Conservation (phyloP, 169 alveolate genomes). For the Neospora caninum region DNA sequence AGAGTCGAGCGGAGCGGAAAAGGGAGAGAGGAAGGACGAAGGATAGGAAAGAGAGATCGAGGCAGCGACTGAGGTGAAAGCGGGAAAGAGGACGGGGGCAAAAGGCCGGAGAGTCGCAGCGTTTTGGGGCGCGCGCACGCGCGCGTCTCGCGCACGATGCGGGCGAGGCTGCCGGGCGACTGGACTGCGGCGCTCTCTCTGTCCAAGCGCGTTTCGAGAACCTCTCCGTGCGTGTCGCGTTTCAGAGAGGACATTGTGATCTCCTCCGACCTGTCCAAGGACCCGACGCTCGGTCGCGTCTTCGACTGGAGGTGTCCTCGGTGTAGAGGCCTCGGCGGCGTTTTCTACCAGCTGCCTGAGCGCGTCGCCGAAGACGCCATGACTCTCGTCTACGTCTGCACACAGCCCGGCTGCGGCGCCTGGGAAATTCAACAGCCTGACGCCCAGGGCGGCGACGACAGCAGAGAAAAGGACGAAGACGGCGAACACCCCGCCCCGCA, state of each 20-base stretch:
- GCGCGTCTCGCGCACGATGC: too few relatives aligned
- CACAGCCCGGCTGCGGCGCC: slow-evolving; percentile 77
- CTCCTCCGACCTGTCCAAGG: slow-evolving; percentile 85
- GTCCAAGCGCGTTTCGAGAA: too few relatives aligned
- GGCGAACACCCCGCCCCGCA: too few relatives aligned
- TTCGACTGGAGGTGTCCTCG: slow-evolving; percentile 87
- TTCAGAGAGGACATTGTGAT: slow-evolving; percentile 86
- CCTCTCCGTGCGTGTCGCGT: not conserved
- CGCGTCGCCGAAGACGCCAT: slow-evolving; percentile 89
- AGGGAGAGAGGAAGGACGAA: too few relatives aligned
- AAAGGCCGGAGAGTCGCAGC: too few relatives aligned
- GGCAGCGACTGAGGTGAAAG: too few relatives aligned
- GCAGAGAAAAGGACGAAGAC: not conserved
- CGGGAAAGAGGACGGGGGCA: too few relatives aligned
- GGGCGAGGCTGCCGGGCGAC: too few relatives aligned
- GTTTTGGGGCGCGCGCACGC: too few relatives aligned
- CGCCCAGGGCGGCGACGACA: not conserved
- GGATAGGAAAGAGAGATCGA: too few relatives aligned
- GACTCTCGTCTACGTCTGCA: slow-evolving; percentile 91
- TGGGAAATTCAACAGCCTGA: slow-evolving; percentile 4
- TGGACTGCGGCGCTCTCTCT: too few relatives aligned
- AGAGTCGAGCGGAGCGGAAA: not conserved
- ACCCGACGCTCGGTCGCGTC: slow-evolving; percentile 91
- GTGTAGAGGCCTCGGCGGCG: slow-evolving; percentile 86
- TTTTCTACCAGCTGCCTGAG: slow-evolving; percentile 91